Percentiles rank a stretch among this genome's conserved stretches.
Conservation (phyloP, 495 filamentous ascomycete genomes). For the Hyaloscypha variabilis region DNA sequence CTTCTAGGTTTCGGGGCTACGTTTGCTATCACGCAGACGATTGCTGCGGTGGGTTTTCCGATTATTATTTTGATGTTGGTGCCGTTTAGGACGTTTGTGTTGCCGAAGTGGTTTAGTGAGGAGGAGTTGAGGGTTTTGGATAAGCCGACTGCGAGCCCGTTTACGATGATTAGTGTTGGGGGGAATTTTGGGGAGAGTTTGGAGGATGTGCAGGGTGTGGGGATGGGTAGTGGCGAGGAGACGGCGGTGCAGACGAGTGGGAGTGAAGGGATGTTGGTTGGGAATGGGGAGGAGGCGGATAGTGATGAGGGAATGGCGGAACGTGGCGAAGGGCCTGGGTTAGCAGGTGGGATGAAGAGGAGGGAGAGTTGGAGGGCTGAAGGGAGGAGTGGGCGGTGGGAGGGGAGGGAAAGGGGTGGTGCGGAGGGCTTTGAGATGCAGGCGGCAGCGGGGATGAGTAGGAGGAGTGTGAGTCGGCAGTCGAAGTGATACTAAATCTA, state of each 20-base stretch:
- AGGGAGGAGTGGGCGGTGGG: conserved; percentile 22
- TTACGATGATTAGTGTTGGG: conserved; percentile 84
- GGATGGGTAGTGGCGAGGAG: conserved; percentile 13
- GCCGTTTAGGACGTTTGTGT: conserved; percentile 71
- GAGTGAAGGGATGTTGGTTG: conserved; percentile 19
- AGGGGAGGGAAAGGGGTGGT: neutral
- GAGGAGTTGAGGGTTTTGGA: conserved; percentile 76
- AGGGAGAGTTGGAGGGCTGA: conserved; percentile 23
- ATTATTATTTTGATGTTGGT: conserved; percentile 82
- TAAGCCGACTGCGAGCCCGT: conserved; percentile 77
- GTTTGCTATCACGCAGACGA: conserved; percentile 95
- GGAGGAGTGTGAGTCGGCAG: conserved; percentile 31
- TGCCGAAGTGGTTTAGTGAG: conserved; percentile 69
- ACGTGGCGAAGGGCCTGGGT: conserved; percentile 31
- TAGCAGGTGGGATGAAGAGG: conserved; percentile 14
- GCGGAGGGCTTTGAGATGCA: conserved; percentile 25
- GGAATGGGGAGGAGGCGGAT: conserved; percentile 19
- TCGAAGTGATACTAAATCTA: conserved; percentile 11
- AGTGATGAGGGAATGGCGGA: conserved; percentile 38
- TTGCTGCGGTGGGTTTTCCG: conserved; percentile 92
- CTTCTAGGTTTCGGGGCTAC: conserved; percentile 80
- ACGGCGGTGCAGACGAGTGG: conserved; percentile 16
- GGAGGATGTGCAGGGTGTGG: neutral
- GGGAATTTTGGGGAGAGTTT: conserved; percentile 61
- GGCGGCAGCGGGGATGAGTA: conserved; percentile 17